Evolutionary conservation across 1,284 basidiomycete species (phyloP).

Genomic region (Phellopilus nigrolimitatus): DNA sequence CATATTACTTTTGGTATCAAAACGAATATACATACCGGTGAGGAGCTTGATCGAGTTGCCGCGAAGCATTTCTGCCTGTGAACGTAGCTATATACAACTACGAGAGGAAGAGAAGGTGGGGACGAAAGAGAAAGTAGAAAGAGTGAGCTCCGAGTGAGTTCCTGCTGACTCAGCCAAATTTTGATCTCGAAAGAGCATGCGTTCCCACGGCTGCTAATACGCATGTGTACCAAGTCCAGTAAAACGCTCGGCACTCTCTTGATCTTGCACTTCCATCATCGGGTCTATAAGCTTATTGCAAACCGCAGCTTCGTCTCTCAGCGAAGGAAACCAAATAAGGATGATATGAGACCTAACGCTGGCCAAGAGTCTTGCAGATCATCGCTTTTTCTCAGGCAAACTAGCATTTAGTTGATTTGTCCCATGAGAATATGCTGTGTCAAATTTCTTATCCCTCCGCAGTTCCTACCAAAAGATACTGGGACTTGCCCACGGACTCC

Average conservation of each 20-base stretch:
- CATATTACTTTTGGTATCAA: background rate
- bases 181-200: constrained; percentile 1
- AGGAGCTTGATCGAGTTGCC: constrained; percentile 93
- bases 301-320: background rate
- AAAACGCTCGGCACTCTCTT: background rate
- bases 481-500: constrained; percentile 12
- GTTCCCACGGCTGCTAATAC: constrained; percentile 5
- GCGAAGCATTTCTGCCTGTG: constrained; percentile 58
- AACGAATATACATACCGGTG: constrained; percentile 58
- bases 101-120: background rate
- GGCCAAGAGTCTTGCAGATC: constrained; percentile 5
- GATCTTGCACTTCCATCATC: background rate
- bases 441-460: background rate
- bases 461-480: constrained; percentile 10
- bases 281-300: background rate
- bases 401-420: constrained; percentile 1
- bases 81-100: constrained; percentile 19
- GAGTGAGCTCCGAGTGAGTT: background rate
- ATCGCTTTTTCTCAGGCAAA: background rate
- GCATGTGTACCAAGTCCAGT: background rate
- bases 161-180: constrained; percentile 4
- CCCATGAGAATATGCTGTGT: constrained; percentile 10
- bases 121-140: background rate
- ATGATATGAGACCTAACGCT: background rate
- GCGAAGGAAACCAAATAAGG: background rate